phyloP scores from a whole-genome alignment of 208 protist species.

The Leishmania turanica region DNA sequence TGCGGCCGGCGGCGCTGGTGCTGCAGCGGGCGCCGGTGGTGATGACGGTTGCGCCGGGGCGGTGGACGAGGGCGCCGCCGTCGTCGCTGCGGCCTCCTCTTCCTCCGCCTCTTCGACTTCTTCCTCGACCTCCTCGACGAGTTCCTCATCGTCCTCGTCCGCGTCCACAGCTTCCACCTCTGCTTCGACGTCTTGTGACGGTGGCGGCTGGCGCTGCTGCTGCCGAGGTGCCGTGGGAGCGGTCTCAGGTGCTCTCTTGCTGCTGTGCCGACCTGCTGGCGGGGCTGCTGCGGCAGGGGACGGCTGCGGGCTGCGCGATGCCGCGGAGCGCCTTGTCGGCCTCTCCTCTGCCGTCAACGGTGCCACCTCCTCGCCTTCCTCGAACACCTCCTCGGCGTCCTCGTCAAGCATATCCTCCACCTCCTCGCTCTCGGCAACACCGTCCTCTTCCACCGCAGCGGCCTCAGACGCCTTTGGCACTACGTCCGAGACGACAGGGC shows the following conservation, averaged over 20 bases:
- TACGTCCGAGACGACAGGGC: background rate
- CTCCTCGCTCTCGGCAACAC: conserved; percentile 35
- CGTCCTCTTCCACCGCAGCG: conserved; percentile 11
- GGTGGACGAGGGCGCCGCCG: background rate
- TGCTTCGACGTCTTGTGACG: background rate
- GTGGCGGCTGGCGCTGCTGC: background rate
- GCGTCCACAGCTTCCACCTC: background rate
- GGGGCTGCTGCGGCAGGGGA: conserved; percentile 3
- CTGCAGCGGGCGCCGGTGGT: conserved; percentile 4
- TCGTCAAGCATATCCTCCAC: conserved; percentile 29
- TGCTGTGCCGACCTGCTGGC: conserved; percentile 5
- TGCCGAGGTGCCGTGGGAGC: conserved; percentile 5
- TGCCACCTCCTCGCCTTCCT: conserved; percentile 32
- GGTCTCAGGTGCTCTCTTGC: background rate
- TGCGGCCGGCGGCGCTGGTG: conserved; percentile 14
- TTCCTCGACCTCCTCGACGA: conserved; percentile 38
- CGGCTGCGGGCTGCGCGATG: background rate
- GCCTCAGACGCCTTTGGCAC: background rate
- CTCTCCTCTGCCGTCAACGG: conserved; percentile 18
- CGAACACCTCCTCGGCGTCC: conserved; percentile 26
- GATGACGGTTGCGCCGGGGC: background rate
- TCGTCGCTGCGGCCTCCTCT: conserved; percentile 16
- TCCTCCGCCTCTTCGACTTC: conserved; percentile 43
- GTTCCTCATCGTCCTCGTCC: conserved; percentile 25
- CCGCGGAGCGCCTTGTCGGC: background rate